These are phyloP conservation scores for Stagonosporopsis tanaceti DNA, from an alignment of 2,329 filamentous ascomycete species.

Conservation along the genomic window DNA sequence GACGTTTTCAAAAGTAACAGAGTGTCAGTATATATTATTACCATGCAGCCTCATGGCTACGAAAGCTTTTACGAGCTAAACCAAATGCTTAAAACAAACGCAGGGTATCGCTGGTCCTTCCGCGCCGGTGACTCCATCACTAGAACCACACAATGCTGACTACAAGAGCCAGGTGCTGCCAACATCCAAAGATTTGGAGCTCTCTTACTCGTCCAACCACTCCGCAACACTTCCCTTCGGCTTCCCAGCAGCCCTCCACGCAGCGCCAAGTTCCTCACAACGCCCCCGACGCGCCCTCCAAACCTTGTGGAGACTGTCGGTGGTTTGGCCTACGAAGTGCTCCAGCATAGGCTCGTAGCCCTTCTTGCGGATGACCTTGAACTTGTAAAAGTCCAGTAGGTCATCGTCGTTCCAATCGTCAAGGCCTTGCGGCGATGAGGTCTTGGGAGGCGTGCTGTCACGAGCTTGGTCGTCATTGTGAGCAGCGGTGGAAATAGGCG, in stretches of 20 bases:
- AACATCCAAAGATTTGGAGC: neutral
- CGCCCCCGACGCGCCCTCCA: slow-evolving; percentile 1
- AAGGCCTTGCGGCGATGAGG: neutral
- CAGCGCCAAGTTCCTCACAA: slow-evolving; percentile 3
- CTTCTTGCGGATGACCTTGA: slow-evolving; percentile 11
- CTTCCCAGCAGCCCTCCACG: slow-evolving; percentile 6
- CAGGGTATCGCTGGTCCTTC: neutral
- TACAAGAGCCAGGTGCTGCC: neutral
- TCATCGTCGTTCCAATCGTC: slow-evolving; percentile 4
- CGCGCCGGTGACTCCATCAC: neutral
- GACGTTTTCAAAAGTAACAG: too few species aligned
- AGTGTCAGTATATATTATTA: neutral
- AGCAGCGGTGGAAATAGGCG: neutral
- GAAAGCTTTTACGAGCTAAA: neutral
- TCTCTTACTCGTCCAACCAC: neutral
- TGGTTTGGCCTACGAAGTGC: slow-evolving; percentile 3
- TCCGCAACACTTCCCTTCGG: neutral
- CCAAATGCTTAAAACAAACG: neutral
- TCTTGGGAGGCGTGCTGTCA: neutral
- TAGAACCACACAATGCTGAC: neutral
- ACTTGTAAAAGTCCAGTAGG: slow-evolving; percentile 6
- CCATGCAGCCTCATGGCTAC: neutral
- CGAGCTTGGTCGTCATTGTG: neutral
- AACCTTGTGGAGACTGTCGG: neutral
- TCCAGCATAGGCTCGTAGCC: slow-evolving; percentile 7